Evolutionary conservation across 345 rosid species (phyloP).

Genomic region (Populus euphratica): DNA sequence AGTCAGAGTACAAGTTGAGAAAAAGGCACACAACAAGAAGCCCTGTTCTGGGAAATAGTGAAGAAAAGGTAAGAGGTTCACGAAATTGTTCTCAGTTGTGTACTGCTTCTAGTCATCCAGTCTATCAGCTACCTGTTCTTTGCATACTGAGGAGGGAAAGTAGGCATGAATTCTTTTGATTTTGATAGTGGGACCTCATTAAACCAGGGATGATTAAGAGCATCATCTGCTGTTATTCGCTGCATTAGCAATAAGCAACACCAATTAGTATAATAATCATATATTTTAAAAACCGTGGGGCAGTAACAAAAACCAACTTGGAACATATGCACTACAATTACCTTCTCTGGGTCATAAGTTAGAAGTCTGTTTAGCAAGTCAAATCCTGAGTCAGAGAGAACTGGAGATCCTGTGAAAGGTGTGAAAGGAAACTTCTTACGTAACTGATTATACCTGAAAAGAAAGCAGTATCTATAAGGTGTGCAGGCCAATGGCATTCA

Average conservation of each 20-base stretch:
- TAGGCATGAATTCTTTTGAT: slow-evolving; percentile 73
- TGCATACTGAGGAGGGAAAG: slow-evolving; percentile 49
- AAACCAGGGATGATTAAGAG: slow-evolving; percentile 83
- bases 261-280: background rate
- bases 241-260: slow-evolving; percentile 32
- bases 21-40: background rate
- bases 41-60: background rate
- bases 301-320: background rate
- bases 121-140: slow-evolving; percentile 26
- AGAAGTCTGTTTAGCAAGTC: slow-evolving; percentile 70
- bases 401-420: slow-evolving; percentile 65
- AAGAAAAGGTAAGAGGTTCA: background rate
- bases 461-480: background rate
- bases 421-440: slow-evolving; percentile 77
- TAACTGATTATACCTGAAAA: slow-evolving; percentile 59
- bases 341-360: slow-evolving; percentile 73
- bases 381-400: slow-evolving; percentile 77
- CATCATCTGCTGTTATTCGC: slow-evolving; percentile 73
- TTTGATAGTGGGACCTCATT: slow-evolving; percentile 71
- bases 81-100: background rate
- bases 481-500: background rate
- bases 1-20: background rate
- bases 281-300: background rate
- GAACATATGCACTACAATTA: slow-evolving; percentile 8
- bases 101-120: slow-evolving; percentile 6